These are phyloP conservation scores for Emmonsia crescens DNA, from an alignment of 2,329 filamentous ascomycete genomes.

Conservation along the genomic window DNA sequence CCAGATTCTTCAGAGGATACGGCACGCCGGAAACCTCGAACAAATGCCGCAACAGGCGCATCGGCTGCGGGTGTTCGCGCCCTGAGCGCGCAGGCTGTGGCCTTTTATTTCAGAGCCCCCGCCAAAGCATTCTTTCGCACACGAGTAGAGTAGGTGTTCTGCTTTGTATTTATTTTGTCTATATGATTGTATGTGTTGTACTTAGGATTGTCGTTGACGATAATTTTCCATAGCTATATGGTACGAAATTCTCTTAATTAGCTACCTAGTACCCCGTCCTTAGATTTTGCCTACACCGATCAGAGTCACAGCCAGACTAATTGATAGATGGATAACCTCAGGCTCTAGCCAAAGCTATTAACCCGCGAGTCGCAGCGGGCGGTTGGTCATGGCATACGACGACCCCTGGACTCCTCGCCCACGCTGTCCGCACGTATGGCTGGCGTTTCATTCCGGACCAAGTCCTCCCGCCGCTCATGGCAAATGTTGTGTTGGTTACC, in stretches of 20 bases:
- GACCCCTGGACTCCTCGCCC: conserved; percentile 49
- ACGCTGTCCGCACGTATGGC: conserved; percentile 50
- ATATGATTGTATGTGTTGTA: not conserved
- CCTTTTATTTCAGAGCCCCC: conserved; percentile 85
- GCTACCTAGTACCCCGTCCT: not conserved
- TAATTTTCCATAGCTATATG: conserved; percentile 36
- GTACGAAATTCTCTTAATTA: conserved; percentile 23
- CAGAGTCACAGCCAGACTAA: conserved; percentile 1
- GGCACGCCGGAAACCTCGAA: conserved; percentile 38
- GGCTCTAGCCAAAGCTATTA: conserved; percentile 54
- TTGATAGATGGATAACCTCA: conserved; percentile 16
- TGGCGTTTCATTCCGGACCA: conserved; percentile 56
- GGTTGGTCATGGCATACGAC: conserved; percentile 52
- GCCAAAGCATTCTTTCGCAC: conserved; percentile 89
- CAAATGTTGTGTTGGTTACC: conserved; percentile 45
- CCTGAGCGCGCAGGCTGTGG: conserved; percentile 68
- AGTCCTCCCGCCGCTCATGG: conserved; percentile 51
- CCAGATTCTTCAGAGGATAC: conserved; percentile 15
- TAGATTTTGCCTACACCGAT: not conserved
- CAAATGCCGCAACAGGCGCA: conserved; percentile 58
- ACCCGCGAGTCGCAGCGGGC: conserved; percentile 38
- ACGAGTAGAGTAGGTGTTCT: conserved; percentile 64
- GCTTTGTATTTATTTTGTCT: conserved; percentile 10
- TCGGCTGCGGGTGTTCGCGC: conserved; percentile 77
- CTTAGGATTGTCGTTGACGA: not conserved